Evolutionary conservation across 139 green algal genomes (phyloP).

Genomic region (Tetradesmus obliquus): DNA sequence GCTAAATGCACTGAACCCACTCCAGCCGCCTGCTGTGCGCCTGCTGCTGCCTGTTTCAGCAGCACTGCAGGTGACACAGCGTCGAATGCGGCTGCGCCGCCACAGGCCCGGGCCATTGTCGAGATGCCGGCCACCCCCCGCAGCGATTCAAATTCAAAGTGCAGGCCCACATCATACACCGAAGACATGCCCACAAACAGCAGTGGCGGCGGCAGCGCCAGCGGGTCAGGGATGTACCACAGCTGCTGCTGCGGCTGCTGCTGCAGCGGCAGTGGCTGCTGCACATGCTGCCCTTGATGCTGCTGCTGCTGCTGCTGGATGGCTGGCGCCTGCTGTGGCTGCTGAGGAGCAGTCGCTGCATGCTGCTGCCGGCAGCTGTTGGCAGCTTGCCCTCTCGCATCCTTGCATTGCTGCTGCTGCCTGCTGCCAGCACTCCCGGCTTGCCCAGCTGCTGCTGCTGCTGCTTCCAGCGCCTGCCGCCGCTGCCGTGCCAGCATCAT

Average conservation of each 20-base stretch:
- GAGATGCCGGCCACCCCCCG: conserved; percentile 64
- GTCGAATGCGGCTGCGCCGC: conserved; percentile 58
- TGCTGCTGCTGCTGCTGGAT: background rate
- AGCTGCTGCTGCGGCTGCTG: conserved; percentile 18
- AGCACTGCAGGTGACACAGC: conserved; percentile 67
- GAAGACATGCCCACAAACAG: conserved; percentile 66
- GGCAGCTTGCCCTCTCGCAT: conserved; percentile 74
- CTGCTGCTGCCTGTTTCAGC: conserved; percentile 46
- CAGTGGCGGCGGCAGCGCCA: conserved; percentile 55
- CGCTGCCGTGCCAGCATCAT: conserved; percentile 63
- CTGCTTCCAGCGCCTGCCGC: conserved; percentile 9
- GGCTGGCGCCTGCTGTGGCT: background rate
- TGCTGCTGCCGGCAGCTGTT: conserved; percentile 75
- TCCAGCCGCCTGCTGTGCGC: background rate
- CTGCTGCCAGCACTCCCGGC: background rate
- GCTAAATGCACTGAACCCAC: background rate
- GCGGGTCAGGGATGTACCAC: background rate
- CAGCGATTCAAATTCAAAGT: conserved; percentile 74
- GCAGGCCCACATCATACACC: conserved; percentile 77
- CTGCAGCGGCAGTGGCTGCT: background rate
- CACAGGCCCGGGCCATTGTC: conserved; percentile 76
- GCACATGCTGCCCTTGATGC: background rate
- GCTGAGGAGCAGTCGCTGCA: conserved; percentile 65
- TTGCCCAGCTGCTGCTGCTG: conserved; percentile 34
- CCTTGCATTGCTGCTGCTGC: background rate